These are phyloP conservation scores for Cryptococcus depauperatus DNA, from an alignment of 1,284 basidiomycete genomes.

Conservation along the genomic window DNA sequence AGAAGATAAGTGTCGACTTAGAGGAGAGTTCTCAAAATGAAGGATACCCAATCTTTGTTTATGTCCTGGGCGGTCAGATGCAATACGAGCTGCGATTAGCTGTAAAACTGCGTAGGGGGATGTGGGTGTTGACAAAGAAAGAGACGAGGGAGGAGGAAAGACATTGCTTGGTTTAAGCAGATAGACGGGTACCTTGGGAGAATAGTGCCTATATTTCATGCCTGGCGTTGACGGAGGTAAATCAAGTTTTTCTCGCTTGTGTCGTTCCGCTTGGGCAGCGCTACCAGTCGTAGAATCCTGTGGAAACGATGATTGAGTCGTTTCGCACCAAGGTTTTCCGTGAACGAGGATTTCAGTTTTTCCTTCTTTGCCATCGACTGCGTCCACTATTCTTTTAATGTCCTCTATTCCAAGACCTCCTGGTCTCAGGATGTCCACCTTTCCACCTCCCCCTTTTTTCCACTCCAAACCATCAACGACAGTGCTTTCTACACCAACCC, in stretches of 20 bases:
- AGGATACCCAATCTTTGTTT: constrained; percentile 56
- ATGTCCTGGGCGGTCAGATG: constrained; percentile 4
- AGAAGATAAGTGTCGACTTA: constrained; percentile 9
- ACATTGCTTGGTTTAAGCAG: constrained; percentile 54
- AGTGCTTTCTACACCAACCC: constrained; percentile 89
- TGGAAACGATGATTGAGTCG: constrained; percentile 7
- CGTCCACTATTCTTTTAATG: constrained; percentile 56
- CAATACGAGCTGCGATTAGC: constrained; percentile 5
- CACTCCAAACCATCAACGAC: constrained; percentile 72
- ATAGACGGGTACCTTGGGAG: constrained; percentile 74
- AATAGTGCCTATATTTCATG: constrained; percentile 99
- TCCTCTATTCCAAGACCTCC: constrained; percentile 91
- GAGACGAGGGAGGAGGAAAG: constrained; percentile 40
- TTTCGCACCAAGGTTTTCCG: constrained; percentile 24
- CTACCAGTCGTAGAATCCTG: neutral
- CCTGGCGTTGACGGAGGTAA: constrained; percentile 84
- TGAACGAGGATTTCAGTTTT: constrained; percentile 28
- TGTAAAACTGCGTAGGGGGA: constrained; percentile 10
- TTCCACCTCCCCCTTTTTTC: constrained; percentile 53
- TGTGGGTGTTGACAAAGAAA: constrained; percentile 8
- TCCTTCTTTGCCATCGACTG: constrained; percentile 37
- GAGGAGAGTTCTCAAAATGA: constrained; percentile 56
- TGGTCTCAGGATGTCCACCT: constrained; percentile 75
- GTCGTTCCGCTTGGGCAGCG: neutral
- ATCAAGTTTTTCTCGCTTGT: neutral